Base-by-base conservation (phyloP, 805 yeast genomes). In the Vanderwaltozyma tropicalis region DNA sequence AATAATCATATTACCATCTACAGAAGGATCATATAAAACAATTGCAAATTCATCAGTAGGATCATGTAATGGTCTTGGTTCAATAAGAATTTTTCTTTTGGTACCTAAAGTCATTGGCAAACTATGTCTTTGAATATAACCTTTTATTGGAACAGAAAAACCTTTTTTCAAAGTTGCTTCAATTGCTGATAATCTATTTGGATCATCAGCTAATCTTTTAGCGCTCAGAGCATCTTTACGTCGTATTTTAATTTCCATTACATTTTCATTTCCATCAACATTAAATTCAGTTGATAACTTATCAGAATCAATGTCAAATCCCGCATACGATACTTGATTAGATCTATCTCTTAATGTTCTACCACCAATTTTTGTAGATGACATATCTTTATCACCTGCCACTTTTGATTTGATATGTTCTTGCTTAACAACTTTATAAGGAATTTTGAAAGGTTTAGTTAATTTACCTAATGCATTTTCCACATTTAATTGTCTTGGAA, bases 61-160 rank as follows among this genome's bases (percentile, higher is more conserved):
- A 61, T 92, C 98, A 55, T 89, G 94, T n/a, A 92, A 67, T 1
- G 98, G 94, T 41, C 87, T 65, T 4, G 97, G 95, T n/a, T 84
- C 82, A 37, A 84, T 61, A 1, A 74, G 66, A 2, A 76, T 71
- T 44, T 76, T 74, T 28, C 80, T 72, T 44, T 80, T 74, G 41
- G 87, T 86, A 0, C 98, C 98, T 42, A 89, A 65, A 0, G 94
- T 83, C 0, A 94, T 84, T 0, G 95, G 88, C 1, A 87, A 71
- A 34, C 67, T 57, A 13, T 54, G 56, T 22, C 59, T 44, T 20
- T 47, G 52, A 4, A 53, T 48, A 19, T 52, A 64, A 15, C 65
- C 66, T 18, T 66, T 67, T 38, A 80, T 64, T 1, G 94, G 94
- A 4, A 78, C 76, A 1, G 64, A 60, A 56, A 82, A 82, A n/a